Base-by-base conservation (phyloP, 208 protist genomes). In the Spironucleus salmonicida region DNA sequence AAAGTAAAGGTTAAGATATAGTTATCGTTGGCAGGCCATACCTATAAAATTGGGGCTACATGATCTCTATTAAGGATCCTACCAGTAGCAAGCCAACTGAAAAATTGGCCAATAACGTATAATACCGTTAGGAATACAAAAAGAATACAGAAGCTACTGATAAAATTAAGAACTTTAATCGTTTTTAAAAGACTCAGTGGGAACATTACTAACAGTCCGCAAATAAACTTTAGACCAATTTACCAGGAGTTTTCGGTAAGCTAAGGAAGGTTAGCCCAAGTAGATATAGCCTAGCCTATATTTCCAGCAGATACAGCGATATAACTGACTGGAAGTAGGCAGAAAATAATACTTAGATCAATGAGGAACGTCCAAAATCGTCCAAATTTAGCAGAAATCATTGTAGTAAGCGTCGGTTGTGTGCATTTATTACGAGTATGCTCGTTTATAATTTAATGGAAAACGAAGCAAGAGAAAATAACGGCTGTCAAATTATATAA, bases 281-380 rank as follows among this genome's bases (percentile, higher is more conserved):
- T n/a, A 42, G 45, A 45, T 15, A 71, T 19, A 11, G 34, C 13
- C 4, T n/a, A 45, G 9, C 64, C 15, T 9, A 71, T 45, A n/a
- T 71, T 45, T 19, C 45, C 64, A 2, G 64, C 32, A 19, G 64
- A 71, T 19, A 71, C 38, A 15, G 64, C 26, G 7, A 71, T 45
- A 42, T 71, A 71, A 32, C 32, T 45, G 11, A 71, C 45, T n/a
- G 64, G 64, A 4, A 71, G 34, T 30, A 71, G 15, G 34, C 64
- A 57, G 64, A 45, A 29, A 11, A 71, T 29, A 19, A 49, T 38
- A 40, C 30, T 42, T 11, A 71, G 11, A 38, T 71, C 64, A 7
- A 71, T 35, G 15, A n/a, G 11, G 9, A n/a, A 45, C 34, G 45
- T 45, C 23, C 26, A 71, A 40, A 38, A 9, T n/a, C 45, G 13